phyloP scores from a whole-genome alignment of 78 protist species.

The Tieghemostelium lacteum region DNA sequence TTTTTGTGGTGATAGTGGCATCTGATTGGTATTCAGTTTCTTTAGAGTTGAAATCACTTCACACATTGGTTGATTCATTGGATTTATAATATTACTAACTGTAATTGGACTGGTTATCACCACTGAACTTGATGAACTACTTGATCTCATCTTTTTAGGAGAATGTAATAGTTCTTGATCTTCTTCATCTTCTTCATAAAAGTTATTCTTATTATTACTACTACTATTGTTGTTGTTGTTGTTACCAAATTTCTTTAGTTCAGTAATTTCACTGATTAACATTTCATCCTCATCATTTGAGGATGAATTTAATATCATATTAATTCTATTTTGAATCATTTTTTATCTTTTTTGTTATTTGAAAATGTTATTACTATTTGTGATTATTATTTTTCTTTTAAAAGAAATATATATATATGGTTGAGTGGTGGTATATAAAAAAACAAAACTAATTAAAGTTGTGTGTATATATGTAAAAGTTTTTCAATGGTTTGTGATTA shows the following conservation, averaged over 20 bases:
- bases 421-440: too few relatives aligned
- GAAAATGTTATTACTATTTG: neutral
- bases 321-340: constrained; percentile 9
- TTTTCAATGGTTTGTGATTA: too few relatives aligned
- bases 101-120: neutral
- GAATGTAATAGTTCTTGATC: constrained; percentile 12
- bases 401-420: too few relatives aligned
- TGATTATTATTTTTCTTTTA: too few relatives aligned
- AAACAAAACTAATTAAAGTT: neutral
- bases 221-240: constrained; percentile 17
- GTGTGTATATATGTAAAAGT: neutral
- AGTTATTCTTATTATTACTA: neutral
- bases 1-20: too few relatives aligned
- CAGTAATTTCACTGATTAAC: constrained; percentile 4
- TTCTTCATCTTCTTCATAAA: neutral
- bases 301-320: constrained; percentile 10
- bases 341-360: neutral
- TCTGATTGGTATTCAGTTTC: too few relatives aligned
- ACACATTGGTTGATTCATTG: neutral
- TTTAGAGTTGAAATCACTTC: too few relatives aligned
- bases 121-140: neutral
- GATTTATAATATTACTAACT: neutral
- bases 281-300: constrained; percentile 7
- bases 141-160: constrained; percentile 3
- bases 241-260: constrained; percentile 15